A percentile compares a stretch with the other conserved stretches of the same genome.
phyloP scores from a whole-genome alignment of 306 rosid species.

The Dryas drummondii region DNA sequence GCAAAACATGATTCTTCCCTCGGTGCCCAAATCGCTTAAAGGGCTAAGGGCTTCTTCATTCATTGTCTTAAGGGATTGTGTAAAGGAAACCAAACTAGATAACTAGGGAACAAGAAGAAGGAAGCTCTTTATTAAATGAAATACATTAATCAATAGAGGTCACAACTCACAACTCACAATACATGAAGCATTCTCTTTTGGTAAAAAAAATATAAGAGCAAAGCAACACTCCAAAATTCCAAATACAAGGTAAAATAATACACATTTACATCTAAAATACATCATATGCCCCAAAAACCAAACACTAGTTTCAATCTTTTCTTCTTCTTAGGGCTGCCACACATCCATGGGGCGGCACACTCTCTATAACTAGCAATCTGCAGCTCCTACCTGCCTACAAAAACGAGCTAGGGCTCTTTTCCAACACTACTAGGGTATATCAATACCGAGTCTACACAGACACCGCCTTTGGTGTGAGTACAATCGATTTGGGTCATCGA shows the following conservation, averaged over 20 bases:
- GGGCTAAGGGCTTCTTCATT: background rate
- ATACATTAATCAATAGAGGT: background rate
- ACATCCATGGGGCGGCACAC: slow-evolving; percentile 1
- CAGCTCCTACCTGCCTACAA: slow-evolving; percentile 31
- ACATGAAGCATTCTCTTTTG: slow-evolving; percentile 13
- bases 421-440: slow-evolving; percentile 41
- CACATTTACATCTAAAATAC: slow-evolving; percentile 11
- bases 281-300: slow-evolving; percentile 1
- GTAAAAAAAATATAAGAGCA: background rate
- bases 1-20: background rate
- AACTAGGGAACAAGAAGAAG: background rate
- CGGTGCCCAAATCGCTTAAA: background rate
- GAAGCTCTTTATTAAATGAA: background rate
- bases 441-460: slow-evolving; percentile 76
- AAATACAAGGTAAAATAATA: background rate
- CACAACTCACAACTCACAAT: slow-evolving; percentile 8
- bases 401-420: slow-evolving; percentile 31
- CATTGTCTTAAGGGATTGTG: background rate
- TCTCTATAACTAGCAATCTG: slow-evolving; percentile 14
- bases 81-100: background rate
- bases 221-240: slow-evolving; percentile 2
- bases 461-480: slow-evolving; percentile 91
- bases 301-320: slow-evolving; percentile 2
- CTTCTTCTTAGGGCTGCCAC: background rate
- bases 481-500: slow-evolving; percentile 83